These are phyloP conservation scores for Purshia tridentata DNA, from an alignment of 306 rosid species.

Conservation along the genomic window DNA sequence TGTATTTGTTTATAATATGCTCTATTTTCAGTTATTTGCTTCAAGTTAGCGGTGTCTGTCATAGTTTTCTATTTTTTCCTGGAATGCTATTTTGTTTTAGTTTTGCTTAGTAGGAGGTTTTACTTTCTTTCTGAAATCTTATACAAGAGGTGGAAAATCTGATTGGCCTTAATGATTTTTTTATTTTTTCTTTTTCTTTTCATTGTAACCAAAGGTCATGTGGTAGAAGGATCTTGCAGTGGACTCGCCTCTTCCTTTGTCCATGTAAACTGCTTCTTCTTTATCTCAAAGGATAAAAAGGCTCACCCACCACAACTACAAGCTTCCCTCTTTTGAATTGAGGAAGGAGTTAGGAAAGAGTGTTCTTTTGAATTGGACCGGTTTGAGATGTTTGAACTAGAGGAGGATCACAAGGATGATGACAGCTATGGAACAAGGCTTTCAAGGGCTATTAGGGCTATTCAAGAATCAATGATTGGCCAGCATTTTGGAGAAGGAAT, in stretches of 20 bases:
- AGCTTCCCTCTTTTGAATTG: too few species aligned
- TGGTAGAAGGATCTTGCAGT: conserved; percentile 84
- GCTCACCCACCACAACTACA: too few species aligned
- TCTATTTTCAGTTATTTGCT: neutral
- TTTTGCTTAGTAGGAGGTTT: conserved; percentile 59
- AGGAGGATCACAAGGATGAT: conserved; percentile 25
- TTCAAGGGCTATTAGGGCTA: conserved; percentile 77
- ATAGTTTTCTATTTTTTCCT: neutral
- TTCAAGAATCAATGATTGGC: conserved; percentile 79
- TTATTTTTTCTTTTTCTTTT: neutral
- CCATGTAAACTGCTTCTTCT: too few species aligned
- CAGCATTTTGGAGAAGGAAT: conserved; percentile 73
- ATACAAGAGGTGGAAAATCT: conserved; percentile 5
- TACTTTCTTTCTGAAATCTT: conserved; percentile 7
- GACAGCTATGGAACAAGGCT: conserved; percentile 56
- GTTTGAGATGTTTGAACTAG: conserved; percentile 60
- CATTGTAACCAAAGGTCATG: conserved; percentile 48
- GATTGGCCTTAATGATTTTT: neutral
- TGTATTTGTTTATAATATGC: neutral
- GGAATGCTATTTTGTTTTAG: conserved; percentile 9
- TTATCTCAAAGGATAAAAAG: too few species aligned
- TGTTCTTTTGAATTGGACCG: conserved; percentile 67
- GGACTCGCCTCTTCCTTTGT: conserved; percentile 82
- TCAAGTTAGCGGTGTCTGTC: neutral
- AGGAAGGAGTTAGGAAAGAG: conserved; percentile 61